These are phyloP conservation scores for Eutrema yunnanense DNA, from an alignment of 345 rosid genomes.

Conservation along the genomic window DNA sequence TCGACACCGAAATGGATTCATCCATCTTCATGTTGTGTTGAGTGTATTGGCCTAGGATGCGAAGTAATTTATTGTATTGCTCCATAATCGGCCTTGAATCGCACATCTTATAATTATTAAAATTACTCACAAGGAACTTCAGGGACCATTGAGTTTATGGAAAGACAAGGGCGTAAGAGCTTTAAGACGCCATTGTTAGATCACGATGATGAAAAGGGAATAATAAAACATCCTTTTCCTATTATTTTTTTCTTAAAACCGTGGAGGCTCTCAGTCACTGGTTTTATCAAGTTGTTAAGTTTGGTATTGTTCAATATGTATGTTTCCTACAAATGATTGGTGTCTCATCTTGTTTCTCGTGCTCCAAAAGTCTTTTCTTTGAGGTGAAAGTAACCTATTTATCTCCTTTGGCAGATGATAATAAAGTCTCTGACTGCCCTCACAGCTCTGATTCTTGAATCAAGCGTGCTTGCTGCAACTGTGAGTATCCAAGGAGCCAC, in stretches of 20 bases:
- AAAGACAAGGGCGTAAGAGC: conserved; percentile 72
- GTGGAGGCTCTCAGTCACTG: conserved; percentile 92
- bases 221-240: conserved; percentile 81
- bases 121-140: too few species aligned
- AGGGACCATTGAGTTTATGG: conserved; percentile 85
- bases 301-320: conserved; percentile 99
- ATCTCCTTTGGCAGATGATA: conserved; percentile 67
- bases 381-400: conserved; percentile 6
- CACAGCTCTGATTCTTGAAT: conserved; percentile 78
- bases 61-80: too few species aligned
- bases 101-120: too few species aligned
- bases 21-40: too few species aligned
- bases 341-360: conserved; percentile 3
- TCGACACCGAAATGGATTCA: too few species aligned
- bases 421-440: conserved; percentile 78
- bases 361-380: neutral
- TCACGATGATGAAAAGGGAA: conserved; percentile 50
- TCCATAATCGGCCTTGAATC: too few species aligned
- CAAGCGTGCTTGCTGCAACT: conserved; percentile 1
- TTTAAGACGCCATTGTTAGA: conserved; percentile 61
- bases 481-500: conserved; percentile 5
- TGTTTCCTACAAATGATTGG: conserved; percentile 33
- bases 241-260: conserved; percentile 71
- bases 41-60: too few species aligned
- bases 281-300: conserved; percentile 94